Conservation (phyloP, 208 protist genomes). For the Trypanosoma lewisi region DNA sequence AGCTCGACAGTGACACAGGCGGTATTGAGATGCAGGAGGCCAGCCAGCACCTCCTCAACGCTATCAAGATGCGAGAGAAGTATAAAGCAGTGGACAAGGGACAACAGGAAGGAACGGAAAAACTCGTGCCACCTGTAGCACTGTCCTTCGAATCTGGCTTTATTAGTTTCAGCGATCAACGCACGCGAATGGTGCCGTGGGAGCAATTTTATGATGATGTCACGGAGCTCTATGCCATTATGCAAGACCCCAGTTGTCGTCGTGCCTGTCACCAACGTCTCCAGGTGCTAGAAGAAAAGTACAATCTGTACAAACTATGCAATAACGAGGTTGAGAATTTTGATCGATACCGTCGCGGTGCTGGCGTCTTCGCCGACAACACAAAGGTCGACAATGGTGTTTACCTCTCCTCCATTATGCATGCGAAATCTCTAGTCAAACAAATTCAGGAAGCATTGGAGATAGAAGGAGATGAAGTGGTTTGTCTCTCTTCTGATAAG, state of each 20-base stretch:
- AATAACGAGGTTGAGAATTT: slow-evolving; percentile 80
- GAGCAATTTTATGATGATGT: slow-evolving; percentile 75
- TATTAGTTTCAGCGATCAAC: slow-evolving; percentile 57
- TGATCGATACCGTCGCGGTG: slow-evolving; percentile 55
- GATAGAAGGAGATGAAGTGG: slow-evolving; percentile 70
- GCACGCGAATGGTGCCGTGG: slow-evolving; percentile 55
- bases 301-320: slow-evolving; percentile 89
- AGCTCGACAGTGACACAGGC: slow-evolving; percentile 69
- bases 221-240: slow-evolving; percentile 32
- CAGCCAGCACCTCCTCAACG: slow-evolving; percentile 37
- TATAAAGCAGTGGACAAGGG: slow-evolving; percentile 79
- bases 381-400: slow-evolving; percentile 95
- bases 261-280: slow-evolving; percentile 71
- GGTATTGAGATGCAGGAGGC: slow-evolving; percentile 75
- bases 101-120: slow-evolving; percentile 33
- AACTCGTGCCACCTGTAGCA: slow-evolving; percentile 29
- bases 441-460: slow-evolving; percentile 93
- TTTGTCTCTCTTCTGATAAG: slow-evolving; percentile 28
- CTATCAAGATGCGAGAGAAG: slow-evolving; percentile 48
- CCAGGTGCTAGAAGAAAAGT: slow-evolving; percentile 91
- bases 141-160: slow-evolving; percentile 68
- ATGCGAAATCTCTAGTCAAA: slow-evolving; percentile 80
- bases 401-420: slow-evolving; percentile 83
- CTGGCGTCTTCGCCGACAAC: slow-evolving; percentile 85
- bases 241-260: slow-evolving; percentile 57